Conservation (phyloP, 2,329 filamentous ascomycete species). For the Fusarium sp. region DNA sequence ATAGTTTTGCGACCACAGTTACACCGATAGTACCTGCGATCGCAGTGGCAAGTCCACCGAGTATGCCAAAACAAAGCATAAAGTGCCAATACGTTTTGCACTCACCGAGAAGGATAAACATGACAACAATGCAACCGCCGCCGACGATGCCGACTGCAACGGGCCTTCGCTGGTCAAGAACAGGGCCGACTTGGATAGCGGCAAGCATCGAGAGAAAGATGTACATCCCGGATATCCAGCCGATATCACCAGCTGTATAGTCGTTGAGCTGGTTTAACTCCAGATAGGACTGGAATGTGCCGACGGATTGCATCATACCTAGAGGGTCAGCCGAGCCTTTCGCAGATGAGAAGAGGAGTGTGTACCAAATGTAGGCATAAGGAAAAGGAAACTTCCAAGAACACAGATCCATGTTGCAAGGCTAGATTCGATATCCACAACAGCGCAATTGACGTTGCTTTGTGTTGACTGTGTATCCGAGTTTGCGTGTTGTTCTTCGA, state of each 20-base stretch:
- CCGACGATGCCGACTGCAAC: conserved; percentile 10
- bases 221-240: conserved; percentile 16
- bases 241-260: conserved; percentile 18
- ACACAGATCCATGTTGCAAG: conserved; percentile 16
- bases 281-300: conserved; percentile 20
- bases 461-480: neutral
- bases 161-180: conserved; percentile 14
- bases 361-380: conserved; percentile 15
- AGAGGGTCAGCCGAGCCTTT: neutral
- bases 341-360: no score
- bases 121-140: neutral
- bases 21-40: conserved; percentile 16
- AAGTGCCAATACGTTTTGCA: conserved; percentile 19
- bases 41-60: conserved; percentile 5
- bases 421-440: conserved; percentile 13
- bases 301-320: conserved; percentile 28
- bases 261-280: conserved; percentile 17
- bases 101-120: conserved; percentile 12
- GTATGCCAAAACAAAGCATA: conserved; percentile 7
- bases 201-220: conserved; percentile 17
- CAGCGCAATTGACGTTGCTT: neutral
- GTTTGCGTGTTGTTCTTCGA: neutral
- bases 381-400: conserved; percentile 10
- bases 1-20: conserved; percentile 19
- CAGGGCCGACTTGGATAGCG: conserved; percentile 7